Evolutionary conservation across 148 eudicot species (phyloP).

Genomic region (Silene latifolia): DNA sequence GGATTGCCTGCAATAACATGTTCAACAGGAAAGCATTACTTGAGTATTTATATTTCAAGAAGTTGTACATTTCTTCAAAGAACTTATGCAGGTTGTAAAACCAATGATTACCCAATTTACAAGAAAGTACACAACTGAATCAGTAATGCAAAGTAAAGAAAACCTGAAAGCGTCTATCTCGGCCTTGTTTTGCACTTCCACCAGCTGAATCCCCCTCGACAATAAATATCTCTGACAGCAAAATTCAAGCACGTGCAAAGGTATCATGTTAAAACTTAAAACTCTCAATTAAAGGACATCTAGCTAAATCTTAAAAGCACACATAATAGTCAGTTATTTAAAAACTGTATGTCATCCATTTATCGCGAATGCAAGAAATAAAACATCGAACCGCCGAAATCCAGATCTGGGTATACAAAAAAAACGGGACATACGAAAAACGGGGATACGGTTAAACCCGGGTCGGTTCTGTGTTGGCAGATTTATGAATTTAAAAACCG

Average conservation of each 20-base stretch:
- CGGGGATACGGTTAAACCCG: too few species aligned
- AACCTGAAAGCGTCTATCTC: slow-evolving; percentile 97
- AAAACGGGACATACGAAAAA: too few species aligned
- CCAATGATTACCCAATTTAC: background rate
- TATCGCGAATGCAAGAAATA: too few species aligned
- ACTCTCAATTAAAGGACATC: background rate
- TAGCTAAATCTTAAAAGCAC: background rate
- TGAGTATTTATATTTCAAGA: background rate
- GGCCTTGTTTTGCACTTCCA: slow-evolving; percentile 99
- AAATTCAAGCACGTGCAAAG: slow-evolving; percentile 9
- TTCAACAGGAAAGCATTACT: background rate
- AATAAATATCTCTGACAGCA: slow-evolving; percentile 81
- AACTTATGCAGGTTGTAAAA: too few species aligned
- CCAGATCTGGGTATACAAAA: too few species aligned
- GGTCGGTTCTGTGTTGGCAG: too few species aligned
- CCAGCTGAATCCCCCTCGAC: slow-evolving; percentile 99
- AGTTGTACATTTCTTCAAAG: background rate
- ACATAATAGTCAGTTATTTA: background rate
- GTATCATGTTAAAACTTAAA: background rate
- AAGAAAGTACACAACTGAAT: background rate
- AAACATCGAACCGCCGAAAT: too few species aligned
- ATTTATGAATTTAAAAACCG: too few species aligned
- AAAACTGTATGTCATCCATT: background rate
- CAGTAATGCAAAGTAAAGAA: background rate
- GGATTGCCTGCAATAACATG: slow-evolving; percentile 68